Conservation (phyloP, 148 eudicot species). For the Cornus suecica region DNA sequence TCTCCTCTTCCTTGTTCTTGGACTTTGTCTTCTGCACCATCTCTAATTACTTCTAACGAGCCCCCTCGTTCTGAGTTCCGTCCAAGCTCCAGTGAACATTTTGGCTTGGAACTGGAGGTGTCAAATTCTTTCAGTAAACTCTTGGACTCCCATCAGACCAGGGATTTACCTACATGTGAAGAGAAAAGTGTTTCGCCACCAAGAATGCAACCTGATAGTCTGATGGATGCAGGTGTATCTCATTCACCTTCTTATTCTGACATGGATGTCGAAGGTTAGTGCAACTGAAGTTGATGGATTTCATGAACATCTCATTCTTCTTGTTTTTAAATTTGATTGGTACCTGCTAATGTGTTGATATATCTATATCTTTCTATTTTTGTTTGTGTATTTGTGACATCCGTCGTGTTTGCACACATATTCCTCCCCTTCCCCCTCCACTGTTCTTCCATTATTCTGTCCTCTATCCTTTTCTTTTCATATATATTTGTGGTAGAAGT, state of each 20-base stretch:
- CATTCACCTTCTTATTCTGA: slow-evolving; percentile 76
- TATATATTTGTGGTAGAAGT: too few relatives aligned
- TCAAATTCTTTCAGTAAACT: slow-evolving; percentile 24
- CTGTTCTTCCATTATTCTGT: too few relatives aligned
- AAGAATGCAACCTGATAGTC: slow-evolving; percentile 16
- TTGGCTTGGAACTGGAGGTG: slow-evolving; percentile 5
- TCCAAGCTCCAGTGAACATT: slow-evolving; percentile 19
- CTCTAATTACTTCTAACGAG: slow-evolving; percentile 16
- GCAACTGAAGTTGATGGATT: slow-evolving; percentile 11
- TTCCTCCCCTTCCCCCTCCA: background rate
- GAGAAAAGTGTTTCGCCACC: slow-evolving; percentile 18
- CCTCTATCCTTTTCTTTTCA: background rate
- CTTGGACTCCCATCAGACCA: slow-evolving; percentile 13
- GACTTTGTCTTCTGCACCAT: slow-evolving; percentile 17
- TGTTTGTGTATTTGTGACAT: background rate
- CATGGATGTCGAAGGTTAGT: slow-evolving; percentile 96
- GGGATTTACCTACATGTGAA: slow-evolving; percentile 6
- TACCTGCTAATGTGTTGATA: background rate
- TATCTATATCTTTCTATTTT: slow-evolving; percentile 3
- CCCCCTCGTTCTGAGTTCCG: slow-evolving; percentile 18
- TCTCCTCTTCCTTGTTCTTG: slow-evolving; percentile 27
- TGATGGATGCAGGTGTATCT: slow-evolving; percentile 24
- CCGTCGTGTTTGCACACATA: background rate
- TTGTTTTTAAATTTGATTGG: background rate
- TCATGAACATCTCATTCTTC: background rate